Evolutionary conservation across 2,329 filamentous ascomycete species (phyloP).

Genomic region (Sarocladium kiliense): DNA sequence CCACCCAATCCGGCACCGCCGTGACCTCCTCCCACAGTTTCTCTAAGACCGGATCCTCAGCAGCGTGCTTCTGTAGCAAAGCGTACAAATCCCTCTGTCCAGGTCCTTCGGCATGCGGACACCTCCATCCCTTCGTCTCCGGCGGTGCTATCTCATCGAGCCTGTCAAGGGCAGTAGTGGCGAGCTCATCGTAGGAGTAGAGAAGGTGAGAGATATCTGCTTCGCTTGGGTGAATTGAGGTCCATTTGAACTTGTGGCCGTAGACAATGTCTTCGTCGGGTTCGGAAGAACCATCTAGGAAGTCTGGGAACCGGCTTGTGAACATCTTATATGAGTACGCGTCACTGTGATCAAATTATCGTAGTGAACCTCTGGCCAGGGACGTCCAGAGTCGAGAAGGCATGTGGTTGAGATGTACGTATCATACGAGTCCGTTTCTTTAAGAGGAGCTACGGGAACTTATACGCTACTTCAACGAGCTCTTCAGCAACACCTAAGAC

Average conservation of each 20-base stretch:
- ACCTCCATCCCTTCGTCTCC: constrained; percentile 21
- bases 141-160: constrained; percentile 53
- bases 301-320: not conserved
- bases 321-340: too few species aligned
- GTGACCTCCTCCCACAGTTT: constrained; percentile 63
- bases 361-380: too few species aligned
- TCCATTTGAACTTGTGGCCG: constrained; percentile 62
- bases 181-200: constrained; percentile 63
- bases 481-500: too few species aligned
- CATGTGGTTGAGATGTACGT: not conserved
- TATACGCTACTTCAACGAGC: not conserved
- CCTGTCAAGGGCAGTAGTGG: constrained; percentile 58
- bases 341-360: too few species aligned
- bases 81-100: constrained; percentile 54
- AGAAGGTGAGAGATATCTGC: constrained; percentile 57
- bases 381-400: too few species aligned
- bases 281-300: not conserved
- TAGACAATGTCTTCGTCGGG: constrained; percentile 11
- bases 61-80: constrained; percentile 53
- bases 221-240: constrained; percentile 54
- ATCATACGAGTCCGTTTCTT: not conserved
- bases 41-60: constrained; percentile 46
- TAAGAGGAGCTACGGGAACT: not conserved
- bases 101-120: constrained; percentile 16
- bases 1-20: constrained; percentile 67